Percentiles rank a stretch among this genome's conserved stretches.
Evolutionary conservation across 2,329 filamentous ascomycete species (phyloP).

Genomic region (Ilyonectria mors-panacis): DNA sequence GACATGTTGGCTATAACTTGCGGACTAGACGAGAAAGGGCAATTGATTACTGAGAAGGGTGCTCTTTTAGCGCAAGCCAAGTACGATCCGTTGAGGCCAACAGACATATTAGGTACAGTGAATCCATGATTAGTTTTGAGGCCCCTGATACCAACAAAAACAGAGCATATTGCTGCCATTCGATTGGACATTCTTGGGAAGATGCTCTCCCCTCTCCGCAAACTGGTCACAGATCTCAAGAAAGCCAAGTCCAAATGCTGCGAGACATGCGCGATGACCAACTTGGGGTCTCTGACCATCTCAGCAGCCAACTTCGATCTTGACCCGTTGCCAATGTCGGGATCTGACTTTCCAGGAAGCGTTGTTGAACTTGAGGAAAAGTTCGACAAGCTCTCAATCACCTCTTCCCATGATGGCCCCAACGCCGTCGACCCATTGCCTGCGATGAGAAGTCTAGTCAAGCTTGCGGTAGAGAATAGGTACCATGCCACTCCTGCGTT

Average conservation of each 20-base stretch:
- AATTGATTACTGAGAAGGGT: slow-evolving; percentile 16
- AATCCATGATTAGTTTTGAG: not conserved
- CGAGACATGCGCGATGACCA: slow-evolving; percentile 13
- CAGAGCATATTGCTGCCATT: slow-evolving; percentile 11
- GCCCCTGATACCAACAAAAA: not conserved
- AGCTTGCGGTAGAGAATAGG: slow-evolving; percentile 17
- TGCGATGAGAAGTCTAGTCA: slow-evolving; percentile 7
- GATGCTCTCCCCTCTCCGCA: slow-evolving; percentile 11
- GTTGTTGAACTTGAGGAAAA: slow-evolving; percentile 7
- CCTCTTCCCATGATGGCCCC: slow-evolving; percentile 16
- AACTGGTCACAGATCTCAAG: slow-evolving; percentile 8
- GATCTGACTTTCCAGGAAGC: slow-evolving; percentile 2
- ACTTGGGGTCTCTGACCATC: slow-evolving; percentile 16
- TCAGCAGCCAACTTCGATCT: slow-evolving; percentile 11
- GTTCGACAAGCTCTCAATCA: slow-evolving; percentile 12
- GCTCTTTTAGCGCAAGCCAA: slow-evolving; percentile 8
- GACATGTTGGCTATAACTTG: slow-evolving; percentile 13
- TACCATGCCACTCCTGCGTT: slow-evolving; percentile 1
- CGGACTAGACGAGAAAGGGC: slow-evolving; percentile 12
- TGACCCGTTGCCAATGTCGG: slow-evolving; percentile 7
- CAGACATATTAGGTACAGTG: slow-evolving; percentile 8
- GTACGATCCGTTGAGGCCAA: slow-evolving; percentile 16
- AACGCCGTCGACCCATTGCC: slow-evolving; percentile 17
- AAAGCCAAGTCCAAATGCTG: slow-evolving; percentile 18
- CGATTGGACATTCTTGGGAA: slow-evolving; percentile 10